Evolutionary conservation across 2,329 filamentous ascomycete genomes (phyloP).

Genomic region (Stagonosporopsis cucurbitacearum): DNA sequence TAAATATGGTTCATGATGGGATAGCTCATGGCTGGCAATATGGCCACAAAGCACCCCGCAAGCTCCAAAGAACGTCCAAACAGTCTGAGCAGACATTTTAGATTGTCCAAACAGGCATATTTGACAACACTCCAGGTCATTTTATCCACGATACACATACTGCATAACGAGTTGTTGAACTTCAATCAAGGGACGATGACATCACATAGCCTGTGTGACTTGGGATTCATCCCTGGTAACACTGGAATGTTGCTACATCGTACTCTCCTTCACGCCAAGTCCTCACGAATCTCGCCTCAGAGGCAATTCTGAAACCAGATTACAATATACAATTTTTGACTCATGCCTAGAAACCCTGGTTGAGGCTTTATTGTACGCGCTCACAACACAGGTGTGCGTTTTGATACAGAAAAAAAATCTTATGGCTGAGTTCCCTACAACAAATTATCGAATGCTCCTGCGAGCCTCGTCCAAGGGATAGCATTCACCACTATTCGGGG

Average conservation of each 20-base stretch:
- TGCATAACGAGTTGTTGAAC: too few relatives aligned
- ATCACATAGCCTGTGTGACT: neutral
- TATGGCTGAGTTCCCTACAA: neutral
- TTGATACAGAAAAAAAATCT: too few relatives aligned
- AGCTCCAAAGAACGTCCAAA: too few relatives aligned
- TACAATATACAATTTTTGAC: neutral
- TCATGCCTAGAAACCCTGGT: neutral
- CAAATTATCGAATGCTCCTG: neutral
- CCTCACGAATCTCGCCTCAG: neutral
- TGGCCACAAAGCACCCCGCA: too few relatives aligned
- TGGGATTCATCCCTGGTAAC: neutral
- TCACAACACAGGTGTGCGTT: neutral
- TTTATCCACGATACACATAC: too few relatives aligned
- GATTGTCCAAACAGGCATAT: too few relatives aligned
- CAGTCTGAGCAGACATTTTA: too few relatives aligned
- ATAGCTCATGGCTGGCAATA: too few relatives aligned
- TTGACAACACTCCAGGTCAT: too few relatives aligned
- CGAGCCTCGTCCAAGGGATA: too few relatives aligned
- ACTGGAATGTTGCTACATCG: neutral
- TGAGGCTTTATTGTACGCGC: neutral
- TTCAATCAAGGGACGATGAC: neutral
- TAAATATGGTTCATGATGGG: constrained; percentile 1
- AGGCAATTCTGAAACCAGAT: neutral
- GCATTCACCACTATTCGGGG: too few relatives aligned
- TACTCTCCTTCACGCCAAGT: neutral